Percentiles rank a stretch among this genome's conserved stretches.
phyloP scores from a whole-genome alignment of 345 rosid genomes.

The Moricandia arvensis region DNA sequence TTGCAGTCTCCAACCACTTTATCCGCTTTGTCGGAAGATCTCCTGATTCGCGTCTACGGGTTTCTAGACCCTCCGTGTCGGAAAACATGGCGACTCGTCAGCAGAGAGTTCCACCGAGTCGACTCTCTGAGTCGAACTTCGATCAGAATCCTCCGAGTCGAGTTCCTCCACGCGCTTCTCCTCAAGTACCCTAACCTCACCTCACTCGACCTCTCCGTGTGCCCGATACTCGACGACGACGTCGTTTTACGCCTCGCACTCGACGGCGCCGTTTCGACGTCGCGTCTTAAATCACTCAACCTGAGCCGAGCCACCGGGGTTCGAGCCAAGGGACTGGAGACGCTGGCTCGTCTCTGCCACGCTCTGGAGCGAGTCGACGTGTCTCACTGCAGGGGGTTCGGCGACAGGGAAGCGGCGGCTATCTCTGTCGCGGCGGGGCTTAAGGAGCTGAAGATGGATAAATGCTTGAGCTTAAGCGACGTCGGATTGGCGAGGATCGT shows the following conservation, averaged over 20 bases:
- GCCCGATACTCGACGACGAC: constrained; percentile 70
- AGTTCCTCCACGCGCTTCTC: constrained; percentile 58
- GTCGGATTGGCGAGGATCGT: constrained; percentile 88
- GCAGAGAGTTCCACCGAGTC: constrained; percentile 66
- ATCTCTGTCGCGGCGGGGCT: constrained; percentile 54
- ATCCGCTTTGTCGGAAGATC: constrained; percentile 66
- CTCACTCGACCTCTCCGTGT: constrained; percentile 74
- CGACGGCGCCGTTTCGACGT: constrained; percentile 16
- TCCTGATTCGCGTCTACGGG: constrained; percentile 55
- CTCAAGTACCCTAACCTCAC: constrained; percentile 45
- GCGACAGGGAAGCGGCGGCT: constrained; percentile 88
- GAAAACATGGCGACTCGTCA: constrained; percentile 71
- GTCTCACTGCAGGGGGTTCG: constrained; percentile 68
- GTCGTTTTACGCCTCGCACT: constrained; percentile 46
- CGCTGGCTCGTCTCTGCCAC: constrained; percentile 53
- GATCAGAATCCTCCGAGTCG: constrained; percentile 66
- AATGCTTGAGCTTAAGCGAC: constrained; percentile 74
- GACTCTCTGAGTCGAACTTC: constrained; percentile 54
- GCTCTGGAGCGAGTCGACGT: constrained; percentile 66
- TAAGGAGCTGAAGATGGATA: constrained; percentile 76
- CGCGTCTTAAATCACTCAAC: constrained; percentile 52
- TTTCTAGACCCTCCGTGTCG: constrained; percentile 47
- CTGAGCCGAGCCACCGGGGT: constrained; percentile 68
- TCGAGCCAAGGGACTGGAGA: constrained; percentile 59
- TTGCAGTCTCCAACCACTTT: constrained; percentile 37